A percentile compares a stretch with the other conserved stretches of the same genome.
Conservation (phyloP, 208 protist species). For the Wallacemonas sp. region DNA sequence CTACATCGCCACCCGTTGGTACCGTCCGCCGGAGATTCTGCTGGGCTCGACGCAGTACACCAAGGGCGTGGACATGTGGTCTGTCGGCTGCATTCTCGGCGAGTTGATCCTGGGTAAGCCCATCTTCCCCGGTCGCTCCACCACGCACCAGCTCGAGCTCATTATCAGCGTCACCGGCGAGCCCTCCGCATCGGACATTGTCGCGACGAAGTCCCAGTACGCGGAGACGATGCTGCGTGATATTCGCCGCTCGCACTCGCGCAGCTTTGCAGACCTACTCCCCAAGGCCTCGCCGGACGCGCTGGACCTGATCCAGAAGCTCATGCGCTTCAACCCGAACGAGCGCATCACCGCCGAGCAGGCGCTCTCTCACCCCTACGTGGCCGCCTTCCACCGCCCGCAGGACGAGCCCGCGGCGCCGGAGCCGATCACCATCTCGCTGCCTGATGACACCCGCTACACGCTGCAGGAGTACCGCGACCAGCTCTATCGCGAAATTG, state of each 20-base stretch:
- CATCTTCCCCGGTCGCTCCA: constrained; percentile 95
- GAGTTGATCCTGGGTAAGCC: constrained; percentile 95
- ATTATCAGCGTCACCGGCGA: constrained; percentile 94
- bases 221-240: constrained; percentile 94
- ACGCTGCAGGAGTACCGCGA: constrained; percentile 94
- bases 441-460: constrained; percentile 95
- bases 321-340: constrained; percentile 97
- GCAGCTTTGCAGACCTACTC: constrained; percentile 85
- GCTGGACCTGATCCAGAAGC: constrained; percentile 91
- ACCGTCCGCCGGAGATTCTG: constrained; percentile 98
- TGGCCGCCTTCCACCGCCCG: constrained; percentile 89
- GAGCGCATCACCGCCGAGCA: constrained; percentile 93
- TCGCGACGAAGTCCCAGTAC: constrained; percentile 94
- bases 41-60: constrained; percentile 96
- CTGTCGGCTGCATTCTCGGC: constrained; percentile 97
- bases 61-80: constrained; percentile 98
- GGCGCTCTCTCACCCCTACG: constrained; percentile 94
- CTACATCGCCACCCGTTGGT: constrained; percentile 98
- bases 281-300: constrained; percentile 93
- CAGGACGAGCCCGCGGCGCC: constrained; percentile 81
- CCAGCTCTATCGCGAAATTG: constrained; percentile 91
- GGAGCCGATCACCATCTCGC: constrained; percentile 87
- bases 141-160: constrained; percentile 97
- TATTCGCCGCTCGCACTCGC: constrained; percentile 64
- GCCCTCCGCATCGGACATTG: constrained; percentile 91